phyloP scores from a whole-genome alignment of 2,329 filamentous ascomycete genomes.

The Dactylonectria macrodidyma region DNA sequence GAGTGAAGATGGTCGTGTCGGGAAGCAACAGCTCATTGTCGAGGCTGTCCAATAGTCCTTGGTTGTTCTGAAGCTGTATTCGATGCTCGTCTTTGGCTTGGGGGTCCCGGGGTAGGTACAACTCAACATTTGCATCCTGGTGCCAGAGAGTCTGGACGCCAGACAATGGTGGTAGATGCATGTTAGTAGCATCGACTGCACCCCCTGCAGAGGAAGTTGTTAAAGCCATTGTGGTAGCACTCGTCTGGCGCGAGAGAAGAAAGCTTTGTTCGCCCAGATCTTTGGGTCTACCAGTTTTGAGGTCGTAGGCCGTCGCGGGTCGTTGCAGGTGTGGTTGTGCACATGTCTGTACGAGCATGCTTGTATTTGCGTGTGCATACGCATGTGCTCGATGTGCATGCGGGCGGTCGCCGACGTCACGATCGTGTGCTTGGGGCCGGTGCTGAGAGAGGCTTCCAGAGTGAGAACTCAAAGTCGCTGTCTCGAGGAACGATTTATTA shows the following conservation, averaged over 20 bases:
- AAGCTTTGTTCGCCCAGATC: conserved; percentile 43
- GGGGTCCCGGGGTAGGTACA: conserved; percentile 35
- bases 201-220: conserved; percentile 26
- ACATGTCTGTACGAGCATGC: conserved; percentile 34
- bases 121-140: conserved; percentile 38
- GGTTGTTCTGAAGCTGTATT: conserved; percentile 35
- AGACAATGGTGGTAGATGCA: conserved; percentile 22
- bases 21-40: conserved; percentile 42
- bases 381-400: conserved; percentile 38
- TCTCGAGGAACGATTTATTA: conserved; percentile 49
- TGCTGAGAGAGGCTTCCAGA: conserved; percentile 40
- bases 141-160: conserved; percentile 33
- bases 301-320: conserved; percentile 34
- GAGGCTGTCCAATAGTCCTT: conserved; percentile 43
- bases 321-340: conserved; percentile 34
- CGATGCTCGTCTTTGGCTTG: conserved; percentile 26
- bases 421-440: conserved; percentile 23
- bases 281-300: conserved; percentile 29
- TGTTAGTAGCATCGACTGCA: conserved; percentile 26
- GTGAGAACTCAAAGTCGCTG: conserved; percentile 45
- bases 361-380: conserved; percentile 38
- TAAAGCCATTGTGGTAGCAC: conserved; percentile 41
- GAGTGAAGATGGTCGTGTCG: conserved; percentile 31
- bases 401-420: conserved; percentile 31
- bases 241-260: conserved; percentile 45